phyloP scores from a whole-genome alignment of 2,329 filamentous ascomycete genomes.

The Thermomyces lanuginosus region DNA sequence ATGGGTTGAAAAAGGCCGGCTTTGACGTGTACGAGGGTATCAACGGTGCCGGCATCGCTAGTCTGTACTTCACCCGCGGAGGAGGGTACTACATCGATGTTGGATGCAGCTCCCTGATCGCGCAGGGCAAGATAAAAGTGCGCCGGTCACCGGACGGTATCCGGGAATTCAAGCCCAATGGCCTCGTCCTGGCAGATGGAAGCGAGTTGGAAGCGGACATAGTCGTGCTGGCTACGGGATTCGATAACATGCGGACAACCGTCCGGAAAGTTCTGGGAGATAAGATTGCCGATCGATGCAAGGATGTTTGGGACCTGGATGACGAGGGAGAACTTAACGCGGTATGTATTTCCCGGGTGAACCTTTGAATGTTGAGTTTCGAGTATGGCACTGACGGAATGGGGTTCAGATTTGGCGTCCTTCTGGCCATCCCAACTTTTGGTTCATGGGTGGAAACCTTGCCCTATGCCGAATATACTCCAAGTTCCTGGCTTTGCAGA shows the following conservation, averaged over 20 bases:
- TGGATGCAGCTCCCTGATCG: constrained; percentile 37
- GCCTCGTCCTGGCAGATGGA: constrained; percentile 38
- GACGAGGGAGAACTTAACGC: constrained; percentile 38
- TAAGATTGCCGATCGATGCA: constrained; percentile 40
- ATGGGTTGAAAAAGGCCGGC: constrained; percentile 32
- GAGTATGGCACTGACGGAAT: too few relatives aligned
- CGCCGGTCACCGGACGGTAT: constrained; percentile 42
- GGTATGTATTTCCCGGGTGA: constrained; percentile 10
- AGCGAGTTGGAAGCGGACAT: constrained; percentile 42
- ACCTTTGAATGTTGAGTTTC: too few relatives aligned
- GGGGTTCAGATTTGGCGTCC: constrained; percentile 38
- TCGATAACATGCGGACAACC: constrained; percentile 51
- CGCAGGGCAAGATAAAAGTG: constrained; percentile 44
- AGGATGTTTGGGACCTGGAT: constrained; percentile 47
- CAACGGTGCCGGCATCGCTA: constrained; percentile 26
- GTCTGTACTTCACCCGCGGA: constrained; percentile 31
- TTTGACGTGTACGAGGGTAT: constrained; percentile 27
- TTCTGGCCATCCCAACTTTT: constrained; percentile 47
- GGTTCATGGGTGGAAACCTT: constrained; percentile 50
- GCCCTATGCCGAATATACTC: constrained; percentile 47
- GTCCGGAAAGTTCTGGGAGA: constrained; percentile 47
- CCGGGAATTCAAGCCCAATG: constrained; percentile 31
- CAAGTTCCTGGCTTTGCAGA: constrained; percentile 34
- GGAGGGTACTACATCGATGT: constrained; percentile 47
- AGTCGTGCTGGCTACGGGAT: constrained; percentile 47